These are phyloP conservation scores for Alectoria sarmentosa DNA, from an alignment of 495 filamentous ascomycete species.

Conservation along the genomic window DNA sequence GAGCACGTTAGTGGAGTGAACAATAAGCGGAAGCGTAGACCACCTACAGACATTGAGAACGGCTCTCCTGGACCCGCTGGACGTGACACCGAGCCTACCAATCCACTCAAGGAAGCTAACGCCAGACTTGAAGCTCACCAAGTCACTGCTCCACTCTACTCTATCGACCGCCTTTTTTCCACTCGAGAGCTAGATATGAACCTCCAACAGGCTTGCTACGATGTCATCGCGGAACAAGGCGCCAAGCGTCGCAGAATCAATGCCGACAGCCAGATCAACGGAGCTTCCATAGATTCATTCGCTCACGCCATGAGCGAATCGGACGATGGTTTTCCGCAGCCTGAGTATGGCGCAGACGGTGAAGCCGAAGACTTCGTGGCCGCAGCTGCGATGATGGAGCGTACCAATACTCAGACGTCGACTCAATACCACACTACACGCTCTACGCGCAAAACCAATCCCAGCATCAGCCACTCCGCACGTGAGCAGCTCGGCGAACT, in stretches of 20 bases:
- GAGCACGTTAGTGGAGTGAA: constrained; percentile 49
- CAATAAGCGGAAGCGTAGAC: constrained; percentile 76
- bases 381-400: constrained; percentile 60
- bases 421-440: constrained; percentile 55
- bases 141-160: constrained; percentile 51
- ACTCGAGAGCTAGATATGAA: constrained; percentile 82
- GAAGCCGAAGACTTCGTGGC: constrained; percentile 38
- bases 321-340: constrained; percentile 41
- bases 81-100: constrained; percentile 32
- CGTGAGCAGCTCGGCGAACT: constrained; percentile 21
- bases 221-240: constrained; percentile 45
- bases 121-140: constrained; percentile 35
- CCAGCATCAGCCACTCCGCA: constrained; percentile 14
- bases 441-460: constrained; percentile 48
- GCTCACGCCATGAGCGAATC: constrained; percentile 43
- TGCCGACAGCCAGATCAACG: constrained; percentile 16
- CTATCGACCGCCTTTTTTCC: constrained; percentile 84
- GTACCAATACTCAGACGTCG: constrained; percentile 52
- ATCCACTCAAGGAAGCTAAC: constrained; percentile 23
- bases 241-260: constrained; percentile 39
- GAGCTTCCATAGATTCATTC: constrained; percentile 35
- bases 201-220: constrained; percentile 63
- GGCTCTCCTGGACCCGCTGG: constrained; percentile 57
- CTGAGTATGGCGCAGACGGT: constrained; percentile 36
- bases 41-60: constrained; percentile 55